A percentile compares a stretch with the other conserved stretches of the same genome.
Evolutionary conservation across 1,284 basidiomycete genomes (phyloP).

Genomic region (Blastosporella zonata): DNA sequence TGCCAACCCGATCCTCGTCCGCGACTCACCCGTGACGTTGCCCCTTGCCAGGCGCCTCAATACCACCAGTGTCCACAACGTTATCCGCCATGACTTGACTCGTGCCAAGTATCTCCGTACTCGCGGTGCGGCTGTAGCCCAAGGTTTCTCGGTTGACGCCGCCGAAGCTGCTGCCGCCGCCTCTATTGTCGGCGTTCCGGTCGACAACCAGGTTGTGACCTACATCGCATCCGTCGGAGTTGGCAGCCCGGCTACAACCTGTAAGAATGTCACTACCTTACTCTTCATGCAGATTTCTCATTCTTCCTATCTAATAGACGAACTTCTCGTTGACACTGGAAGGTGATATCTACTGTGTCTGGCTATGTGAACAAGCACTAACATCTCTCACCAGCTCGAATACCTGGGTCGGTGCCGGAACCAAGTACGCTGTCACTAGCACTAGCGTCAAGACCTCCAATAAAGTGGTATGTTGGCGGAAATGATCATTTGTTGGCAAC

Average conservation of each 20-base stretch:
- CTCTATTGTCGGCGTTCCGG: conserved; percentile 35
- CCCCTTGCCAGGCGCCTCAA: conserved; percentile 52
- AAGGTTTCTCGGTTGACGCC: conserved; percentile 4
- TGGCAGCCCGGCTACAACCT: conserved; percentile 57
- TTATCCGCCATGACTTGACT: conserved; percentile 54
- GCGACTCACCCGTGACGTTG: conserved; percentile 41
- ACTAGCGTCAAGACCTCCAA: conserved; percentile 42
- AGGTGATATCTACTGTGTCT: conserved; percentile 22
- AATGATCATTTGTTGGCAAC: background rate
- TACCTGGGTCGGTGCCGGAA: conserved; percentile 65
- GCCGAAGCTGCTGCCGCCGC: conserved; percentile 29
- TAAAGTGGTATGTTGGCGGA: conserved; percentile 38
- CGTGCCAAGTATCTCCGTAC: conserved; percentile 43
- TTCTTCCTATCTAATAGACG: conserved; percentile 26
- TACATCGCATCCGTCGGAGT: conserved; percentile 57
- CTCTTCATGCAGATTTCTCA: background rate
- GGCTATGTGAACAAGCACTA: too few species aligned
- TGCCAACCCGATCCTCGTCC: conserved; percentile 43
- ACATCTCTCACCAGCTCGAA: conserved; percentile 54
- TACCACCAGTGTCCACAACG: conserved; percentile 39
- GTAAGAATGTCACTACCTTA: conserved; percentile 30
- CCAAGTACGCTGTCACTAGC: conserved; percentile 42
- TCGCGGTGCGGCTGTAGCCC: conserved; percentile 30
- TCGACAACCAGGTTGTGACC: conserved; percentile 45
- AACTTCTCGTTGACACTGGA: conserved; percentile 42